phyloP scores from a whole-genome alignment of 164 flowering plant genomes.

The Taxillus chinensis region DNA sequence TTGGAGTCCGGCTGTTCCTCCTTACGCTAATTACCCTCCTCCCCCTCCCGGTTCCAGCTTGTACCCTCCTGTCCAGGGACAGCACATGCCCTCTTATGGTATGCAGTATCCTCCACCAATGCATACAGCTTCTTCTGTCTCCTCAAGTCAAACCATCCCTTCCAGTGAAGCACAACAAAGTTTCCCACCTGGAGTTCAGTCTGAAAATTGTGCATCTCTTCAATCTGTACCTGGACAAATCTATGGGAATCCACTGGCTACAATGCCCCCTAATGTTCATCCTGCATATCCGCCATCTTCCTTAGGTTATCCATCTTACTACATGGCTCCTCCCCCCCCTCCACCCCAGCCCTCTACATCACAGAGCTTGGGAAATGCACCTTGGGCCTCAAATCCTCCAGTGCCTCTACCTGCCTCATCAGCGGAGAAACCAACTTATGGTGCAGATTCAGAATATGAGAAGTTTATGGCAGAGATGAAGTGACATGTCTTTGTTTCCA shows the following conservation, averaged over 20 bases:
- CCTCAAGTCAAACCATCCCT: constrained; percentile 31
- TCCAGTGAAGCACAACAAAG: constrained; percentile 51
- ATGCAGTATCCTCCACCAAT: constrained; percentile 53
- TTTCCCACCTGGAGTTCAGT: constrained; percentile 59
- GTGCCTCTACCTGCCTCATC: constrained; percentile 44
- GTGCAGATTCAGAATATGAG: constrained; percentile 74
- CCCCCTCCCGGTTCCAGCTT: constrained; percentile 68
- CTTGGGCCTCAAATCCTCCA: constrained; percentile 71
- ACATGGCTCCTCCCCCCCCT: constrained; percentile 51
- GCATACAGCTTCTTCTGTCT: constrained; percentile 40
- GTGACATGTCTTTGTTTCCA: constrained; percentile 19
- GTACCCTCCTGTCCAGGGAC: constrained; percentile 54
- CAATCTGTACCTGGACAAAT: constrained; percentile 23
- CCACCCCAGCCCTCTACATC: constrained; percentile 22
- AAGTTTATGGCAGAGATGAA: constrained; percentile 92
- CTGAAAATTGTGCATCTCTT: constrained; percentile 30
- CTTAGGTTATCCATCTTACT: constrained; percentile 52
- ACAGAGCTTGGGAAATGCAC: constrained; percentile 40
- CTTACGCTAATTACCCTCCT: constrained; percentile 47
- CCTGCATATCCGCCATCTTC: constrained; percentile 47
- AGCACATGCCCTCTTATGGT: constrained; percentile 54
- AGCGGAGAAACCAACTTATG: constrained; percentile 37
- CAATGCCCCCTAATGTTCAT: constrained; percentile 41
- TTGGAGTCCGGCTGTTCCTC: constrained; percentile 73
- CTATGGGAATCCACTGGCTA: constrained; percentile 32